These are phyloP conservation scores for Diaporthe caulivora DNA, from an alignment of 2,329 filamentous ascomycete genomes.

Conservation along the genomic window DNA sequence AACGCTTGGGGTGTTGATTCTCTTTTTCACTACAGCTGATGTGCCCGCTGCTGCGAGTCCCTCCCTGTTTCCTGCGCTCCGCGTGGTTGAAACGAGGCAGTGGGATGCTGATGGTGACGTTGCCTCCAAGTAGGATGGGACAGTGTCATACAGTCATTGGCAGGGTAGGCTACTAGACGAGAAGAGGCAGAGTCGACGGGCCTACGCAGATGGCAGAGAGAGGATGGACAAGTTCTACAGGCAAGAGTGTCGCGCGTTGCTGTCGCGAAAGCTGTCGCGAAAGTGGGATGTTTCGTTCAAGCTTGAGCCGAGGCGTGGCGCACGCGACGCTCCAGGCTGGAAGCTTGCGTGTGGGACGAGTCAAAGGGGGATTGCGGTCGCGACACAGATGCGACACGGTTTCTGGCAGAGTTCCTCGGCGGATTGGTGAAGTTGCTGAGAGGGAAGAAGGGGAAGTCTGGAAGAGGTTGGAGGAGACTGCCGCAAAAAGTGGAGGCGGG, in stretches of 20 bases:
- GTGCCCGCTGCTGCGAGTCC: neutral
- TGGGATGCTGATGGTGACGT: slow-evolving; percentile 10
- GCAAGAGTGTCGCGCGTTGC: slow-evolving; percentile 14
- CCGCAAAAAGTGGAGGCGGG: slow-evolving; percentile 38
- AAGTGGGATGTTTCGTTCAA: slow-evolving; percentile 26
- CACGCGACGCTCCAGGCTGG: slow-evolving; percentile 18
- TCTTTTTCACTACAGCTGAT: slow-evolving; percentile 40
- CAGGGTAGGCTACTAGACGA: slow-evolving; percentile 22
- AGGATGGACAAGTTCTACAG: slow-evolving; percentile 23
- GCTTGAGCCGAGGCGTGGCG: slow-evolving; percentile 19
- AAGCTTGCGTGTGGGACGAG: neutral
- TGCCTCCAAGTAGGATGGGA: slow-evolving; percentile 7
- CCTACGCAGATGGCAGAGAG: slow-evolving; percentile 28
- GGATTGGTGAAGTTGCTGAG: slow-evolving; percentile 19
- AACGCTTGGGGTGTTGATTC: neutral
- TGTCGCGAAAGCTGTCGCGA: slow-evolving; percentile 26
- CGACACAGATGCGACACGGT: slow-evolving; percentile 35
- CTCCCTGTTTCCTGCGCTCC: neutral
- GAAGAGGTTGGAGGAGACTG: slow-evolving; percentile 36
- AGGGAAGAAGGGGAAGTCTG: neutral
- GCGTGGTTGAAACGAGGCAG: neutral
- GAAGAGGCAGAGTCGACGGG: slow-evolving; percentile 9
- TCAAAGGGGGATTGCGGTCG: slow-evolving; percentile 22
- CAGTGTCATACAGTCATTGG: slow-evolving; percentile 33
- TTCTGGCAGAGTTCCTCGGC: slow-evolving; percentile 7